Base-by-base conservation (phyloP, 345 rosid species). In the Salix purpurea region DNA sequence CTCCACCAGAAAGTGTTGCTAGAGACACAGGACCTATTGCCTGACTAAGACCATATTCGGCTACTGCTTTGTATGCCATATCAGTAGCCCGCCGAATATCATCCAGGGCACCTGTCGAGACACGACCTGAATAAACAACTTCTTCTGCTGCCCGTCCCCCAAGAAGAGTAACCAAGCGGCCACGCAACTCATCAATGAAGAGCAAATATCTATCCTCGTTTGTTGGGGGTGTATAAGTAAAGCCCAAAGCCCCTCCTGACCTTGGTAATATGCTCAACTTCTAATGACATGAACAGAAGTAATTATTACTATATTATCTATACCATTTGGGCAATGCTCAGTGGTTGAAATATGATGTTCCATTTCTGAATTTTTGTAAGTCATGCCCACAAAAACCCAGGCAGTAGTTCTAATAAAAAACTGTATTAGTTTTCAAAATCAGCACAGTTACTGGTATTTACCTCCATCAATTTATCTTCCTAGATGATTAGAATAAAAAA, bases 141-240 rank as follows among this genome's bases (percentile, higher is more conserved):
- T 94, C 94, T 89, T 96, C 98, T 44, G 99, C 99, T 71, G 99
- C 99, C 72, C 98, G 97, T 36, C 99, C 99, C 77, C 97, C 98
- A 40, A 96, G 91, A 77, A 96, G 98, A 42, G 97, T 96, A 66
- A 92, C 99, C 88, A 96, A 84, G 66, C 96, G 97, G 24, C 99
- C 99, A 72, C 86, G 92, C 52, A 96, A 80, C 76, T 96, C 99
- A 74, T 96, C 99, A 80, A 94, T 89, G 82, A 92, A 94, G 72
- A 96, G 95, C 66, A 96, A 84, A 88, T 94, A 91, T 79, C 97
- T 87, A 77, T 96, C 99, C 84, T 96, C 99, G 50, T 58, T 86
- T 71, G 90, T 80, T 19, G 98, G 97, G 58, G 97, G 97, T 69
- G 74, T 84, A 79, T 94, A 96, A 21, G 98, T 92, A 78, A 94